Evolutionary conservation across 2,329 filamentous ascomycete species (phyloP).

Genomic region (Botrytis porri): DNA sequence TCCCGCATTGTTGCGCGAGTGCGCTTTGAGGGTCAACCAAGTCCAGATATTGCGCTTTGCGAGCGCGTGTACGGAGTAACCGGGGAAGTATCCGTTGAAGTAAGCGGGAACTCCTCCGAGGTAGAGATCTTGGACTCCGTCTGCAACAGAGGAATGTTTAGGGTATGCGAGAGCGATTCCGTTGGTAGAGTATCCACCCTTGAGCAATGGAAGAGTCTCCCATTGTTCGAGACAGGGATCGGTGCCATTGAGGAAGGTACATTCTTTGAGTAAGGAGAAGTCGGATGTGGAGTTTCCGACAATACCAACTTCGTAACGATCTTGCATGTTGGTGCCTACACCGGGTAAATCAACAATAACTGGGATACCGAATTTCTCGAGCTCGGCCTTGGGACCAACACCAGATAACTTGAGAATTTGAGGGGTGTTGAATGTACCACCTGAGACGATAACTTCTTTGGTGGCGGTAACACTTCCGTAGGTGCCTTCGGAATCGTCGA

Average conservation of each 20-base stretch:
- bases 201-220: slow-evolving; percentile 21
- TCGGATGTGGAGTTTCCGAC: slow-evolving; percentile 40
- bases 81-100: slow-evolving; percentile 37
- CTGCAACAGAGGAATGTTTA: slow-evolving; percentile 25
- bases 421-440: slow-evolving; percentile 46
- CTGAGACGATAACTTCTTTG: slow-evolving; percentile 47
- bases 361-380: slow-evolving; percentile 45
- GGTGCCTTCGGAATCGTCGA: slow-evolving; percentile 28
- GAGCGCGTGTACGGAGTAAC: slow-evolving; percentile 44
- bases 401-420: slow-evolving; percentile 48
- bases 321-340: slow-evolving; percentile 59
- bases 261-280: slow-evolving; percentile 41
- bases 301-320: slow-evolving; percentile 49
- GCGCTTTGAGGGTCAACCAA: slow-evolving; percentile 47
- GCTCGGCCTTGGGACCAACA: slow-evolving; percentile 42
- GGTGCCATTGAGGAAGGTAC: slow-evolving; percentile 37
- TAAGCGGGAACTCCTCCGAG: not conserved
- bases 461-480: slow-evolving; percentile 26
- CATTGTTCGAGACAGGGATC: slow-evolving; percentile 41
- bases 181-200: slow-evolving; percentile 44
- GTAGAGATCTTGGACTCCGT: slow-evolving; percentile 24
- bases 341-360: slow-evolving; percentile 57
- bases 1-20: slow-evolving; percentile 59
- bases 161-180: slow-evolving; percentile 42
- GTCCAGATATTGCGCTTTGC: slow-evolving; percentile 34